Evolutionary conservation across 1,284 basidiomycete species (phyloP), one percentile per base, ranked within the genome.

Genomic region (Tilletia horrida): DNA sequence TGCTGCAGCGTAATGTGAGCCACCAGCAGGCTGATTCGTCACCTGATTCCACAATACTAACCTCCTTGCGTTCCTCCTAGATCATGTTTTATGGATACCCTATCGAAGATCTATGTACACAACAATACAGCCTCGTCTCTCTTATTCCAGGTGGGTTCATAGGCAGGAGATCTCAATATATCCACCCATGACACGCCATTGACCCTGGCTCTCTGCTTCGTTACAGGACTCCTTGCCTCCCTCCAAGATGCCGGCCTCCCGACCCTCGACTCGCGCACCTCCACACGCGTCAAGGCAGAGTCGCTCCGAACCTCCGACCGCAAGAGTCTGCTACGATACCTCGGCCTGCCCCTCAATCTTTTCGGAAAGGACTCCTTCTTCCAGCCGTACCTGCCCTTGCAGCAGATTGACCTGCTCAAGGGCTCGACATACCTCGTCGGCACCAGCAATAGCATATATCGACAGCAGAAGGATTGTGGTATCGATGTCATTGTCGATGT

Each of bases 21-120:
- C 1, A n/a, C n/a, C n/a, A n/a, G n/a, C n/a, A n/a, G n/a, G n/a
- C n/a, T n/a, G n/a, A n/a, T n/a, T n/a, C n/a, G n/a, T n/a, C n/a
- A n/a, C n/a, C n/a, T n/a, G n/a, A n/a, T n/a, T n/a, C n/a, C n/a
- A n/a, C n/a, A n/a, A n/a, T n/a, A 40, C 35, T 40, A 40, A 40
- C 4, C 6, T 52, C 11, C 23, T 66, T n/a, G 25, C 43, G 16
- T 18, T 31, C 14, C 25, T 16, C 23, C 50, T 78, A 94, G 92
- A 90, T 97, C 70, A 91, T 98, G 89, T 93, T 98, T 81, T 96
- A 88, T 76, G 95, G 95, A 8, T 93, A 97, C 79, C 95, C 95
- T 0, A 95, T 98, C 0, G 96, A 99, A 83, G 88, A 89, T 67
- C 84, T 99, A 40, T 97, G 95, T 84, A 97, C 93, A 29, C 96